phyloP scores from a whole-genome alignment of 2,329 filamentous ascomycete genomes.

The Aureobasidium pullulans region DNA sequence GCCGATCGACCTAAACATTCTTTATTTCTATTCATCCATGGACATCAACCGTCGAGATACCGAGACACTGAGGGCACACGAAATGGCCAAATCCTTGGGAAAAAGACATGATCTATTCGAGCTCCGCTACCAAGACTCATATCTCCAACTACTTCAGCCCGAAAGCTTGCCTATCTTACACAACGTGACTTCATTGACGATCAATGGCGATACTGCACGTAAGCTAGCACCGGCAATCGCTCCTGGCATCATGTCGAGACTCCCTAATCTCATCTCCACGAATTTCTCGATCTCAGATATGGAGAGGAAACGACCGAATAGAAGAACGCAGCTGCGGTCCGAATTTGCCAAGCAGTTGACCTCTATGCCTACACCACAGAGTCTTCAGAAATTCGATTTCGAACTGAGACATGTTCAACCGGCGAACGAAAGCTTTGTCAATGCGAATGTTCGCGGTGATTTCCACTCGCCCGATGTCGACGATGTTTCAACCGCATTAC shows the following conservation, averaged over 20 bases:
- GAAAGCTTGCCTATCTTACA: neutral
- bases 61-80: neutral
- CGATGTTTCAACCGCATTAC: neutral
- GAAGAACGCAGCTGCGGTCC: neutral
- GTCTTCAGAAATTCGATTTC: neutral
- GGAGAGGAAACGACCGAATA: neutral
- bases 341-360: neutral
- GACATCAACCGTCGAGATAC: neutral
- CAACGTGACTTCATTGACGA: neutral
- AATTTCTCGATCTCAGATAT: neutral
- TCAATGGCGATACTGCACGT: neutral
- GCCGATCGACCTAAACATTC: neutral
- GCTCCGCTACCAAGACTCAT: conserved; percentile 4
- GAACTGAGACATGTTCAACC: neutral
- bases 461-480: neutral
- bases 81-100: neutral
- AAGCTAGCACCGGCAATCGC: neutral
- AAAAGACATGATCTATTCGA: neutral
- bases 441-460: neutral
- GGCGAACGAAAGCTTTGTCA: neutral
- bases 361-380: neutral
- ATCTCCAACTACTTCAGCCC: neutral
- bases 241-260: neutral
- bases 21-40: neutral
- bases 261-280: neutral